phyloP scores from a whole-genome alignment of 495 filamentous ascomycete species.

The Annulohypoxylon moriforme region DNA sequence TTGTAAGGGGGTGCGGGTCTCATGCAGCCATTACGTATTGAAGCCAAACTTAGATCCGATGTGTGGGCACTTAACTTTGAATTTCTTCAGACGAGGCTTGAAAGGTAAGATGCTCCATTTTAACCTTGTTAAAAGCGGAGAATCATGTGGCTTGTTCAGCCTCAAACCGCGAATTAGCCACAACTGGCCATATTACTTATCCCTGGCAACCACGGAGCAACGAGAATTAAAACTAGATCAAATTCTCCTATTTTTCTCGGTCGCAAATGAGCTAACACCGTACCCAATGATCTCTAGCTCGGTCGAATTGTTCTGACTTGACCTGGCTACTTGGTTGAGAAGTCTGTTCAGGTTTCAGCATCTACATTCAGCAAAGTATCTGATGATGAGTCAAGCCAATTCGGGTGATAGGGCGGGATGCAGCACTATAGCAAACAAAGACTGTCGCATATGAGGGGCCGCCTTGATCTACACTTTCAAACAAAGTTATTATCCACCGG shows the following conservation, averaged over 20 bases:
- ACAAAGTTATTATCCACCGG: slow-evolving; percentile 10
- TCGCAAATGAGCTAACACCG: not conserved
- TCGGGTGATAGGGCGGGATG: not conserved
- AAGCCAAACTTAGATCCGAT: slow-evolving; percentile 22
- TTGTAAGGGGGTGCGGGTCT: slow-evolving; percentile 2
- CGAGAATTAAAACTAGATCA: slow-evolving; percentile 23
- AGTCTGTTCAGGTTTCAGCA: not conserved
- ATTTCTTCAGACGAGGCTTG: slow-evolving; percentile 19
- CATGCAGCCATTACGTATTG: slow-evolving; percentile 31
- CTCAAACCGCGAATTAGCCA: slow-evolving; percentile 19
- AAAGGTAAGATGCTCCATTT: slow-evolving; percentile 4
- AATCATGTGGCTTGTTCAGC: slow-evolving; percentile 28
- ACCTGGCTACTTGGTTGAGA: too few species aligned
- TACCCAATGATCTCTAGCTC: slow-evolving; percentile 2
- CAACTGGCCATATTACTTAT: slow-evolving; percentile 7
- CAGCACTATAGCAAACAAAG: not conserved
- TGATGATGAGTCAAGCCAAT: slow-evolving; percentile 19
- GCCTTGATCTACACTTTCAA: slow-evolving; percentile 4
- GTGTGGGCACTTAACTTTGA: not conserved
- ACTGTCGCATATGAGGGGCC: slow-evolving; percentile 7
- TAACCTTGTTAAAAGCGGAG: not conserved
- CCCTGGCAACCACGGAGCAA: slow-evolving; percentile 40
- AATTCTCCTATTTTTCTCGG: slow-evolving; percentile 8
- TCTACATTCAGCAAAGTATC: not conserved
- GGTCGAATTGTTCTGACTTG: slow-evolving; percentile 2